Base-by-base conservation (phyloP, 345 rosid species). In the Cardamine resedifolia region DNA sequence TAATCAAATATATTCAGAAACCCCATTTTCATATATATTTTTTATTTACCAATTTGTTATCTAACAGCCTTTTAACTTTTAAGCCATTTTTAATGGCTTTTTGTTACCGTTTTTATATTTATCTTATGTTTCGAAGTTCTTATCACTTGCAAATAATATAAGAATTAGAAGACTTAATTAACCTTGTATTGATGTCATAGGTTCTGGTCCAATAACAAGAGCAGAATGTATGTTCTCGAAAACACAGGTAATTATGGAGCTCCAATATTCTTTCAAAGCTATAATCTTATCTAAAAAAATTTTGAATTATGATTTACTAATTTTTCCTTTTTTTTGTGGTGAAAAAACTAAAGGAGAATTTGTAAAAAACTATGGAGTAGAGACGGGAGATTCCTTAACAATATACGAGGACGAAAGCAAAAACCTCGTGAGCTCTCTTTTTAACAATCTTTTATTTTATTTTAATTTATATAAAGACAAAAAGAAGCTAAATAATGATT, bases 161-260 rank as follows among this genome's bases (percentile, higher is more conserved):
- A 21, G 3, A 68, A 16, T 34, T 21, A 27, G 21, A 58, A 23
- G 28, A 68, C 21, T 61, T 31, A 53, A 43, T 31, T 31, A 10
- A 26, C 20, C 71, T 52, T 63, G 12, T 10, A 19, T 59, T 66
- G 10, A 7, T 76, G 63, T 18, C 64, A n/a, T 75, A 94, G 97
- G 86, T 94, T 63, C 75, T 94, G 98, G 98, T 50, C 77, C 36
- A 94, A 88, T 63, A 89, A 88, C 74, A 86, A 82, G 45, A 94
- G 98, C 73, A 83, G 97, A 52, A 94, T 94, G 97, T 94, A 91
- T 73, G 84, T 94, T 68, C 84, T 91, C 11, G 95, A 91, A 73
- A 84, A 89, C 72, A 83, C 97, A 76, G 91, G 98, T 89, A 61
- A 69, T 57, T 65, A 47, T 57, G 24, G 43, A 56, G 10, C 33